Base-by-base conservation (phyloP, 768 basidiomycete species). In the Xerocomellus chrysenteron region DNA sequence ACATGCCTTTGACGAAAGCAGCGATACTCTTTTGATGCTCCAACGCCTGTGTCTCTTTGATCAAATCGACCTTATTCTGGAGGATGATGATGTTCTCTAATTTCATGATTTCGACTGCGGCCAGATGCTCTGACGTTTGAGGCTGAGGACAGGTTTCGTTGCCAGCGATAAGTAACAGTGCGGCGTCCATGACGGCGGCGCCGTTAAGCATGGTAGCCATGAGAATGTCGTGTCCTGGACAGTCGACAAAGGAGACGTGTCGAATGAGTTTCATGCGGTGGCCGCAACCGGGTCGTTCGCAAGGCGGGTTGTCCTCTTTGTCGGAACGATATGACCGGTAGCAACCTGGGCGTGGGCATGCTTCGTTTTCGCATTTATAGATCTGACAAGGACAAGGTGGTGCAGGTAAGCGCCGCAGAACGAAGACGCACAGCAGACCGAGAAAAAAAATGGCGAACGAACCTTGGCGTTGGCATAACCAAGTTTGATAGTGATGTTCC, bases 201-300 rank as follows among this genome's bases (percentile, higher is more conserved):
- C 96, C 97, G 82, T 98, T 99, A 65, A 99, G 80, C 97, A 99
- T 99, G 61, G 96, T 99, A 49, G 97, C 97, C 97, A 99, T 99
- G 74, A 99, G 87, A 86, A 99, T 98, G 74, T 98, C 94, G 84
- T 96, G 95, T 59, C 95, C 93, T 2, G 92, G 93, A 65, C 90
- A 94, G 74, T 99, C 97, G 69, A 99, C 97, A 74, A 99, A 99
- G 4, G 96, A 98, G 68, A 98, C 96, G 67, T 99, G 97, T 62
- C 95, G 88, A 60, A 98, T 70, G 62, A 98, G 85, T 85, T 83
- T 28, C 28, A 28, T 28, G 28, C 28, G 28, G 5, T 28, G 28
- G 28, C 28, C 28, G 28, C 28, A 28, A 28, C 28, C 28, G 28
- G 28, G 60, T 94, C 91, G 74, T 28, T 28, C 28, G 28, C 28